phyloP scores from a whole-genome alignment of 139 green algal genomes.

The Mesotaenium endlicherianum region DNA sequence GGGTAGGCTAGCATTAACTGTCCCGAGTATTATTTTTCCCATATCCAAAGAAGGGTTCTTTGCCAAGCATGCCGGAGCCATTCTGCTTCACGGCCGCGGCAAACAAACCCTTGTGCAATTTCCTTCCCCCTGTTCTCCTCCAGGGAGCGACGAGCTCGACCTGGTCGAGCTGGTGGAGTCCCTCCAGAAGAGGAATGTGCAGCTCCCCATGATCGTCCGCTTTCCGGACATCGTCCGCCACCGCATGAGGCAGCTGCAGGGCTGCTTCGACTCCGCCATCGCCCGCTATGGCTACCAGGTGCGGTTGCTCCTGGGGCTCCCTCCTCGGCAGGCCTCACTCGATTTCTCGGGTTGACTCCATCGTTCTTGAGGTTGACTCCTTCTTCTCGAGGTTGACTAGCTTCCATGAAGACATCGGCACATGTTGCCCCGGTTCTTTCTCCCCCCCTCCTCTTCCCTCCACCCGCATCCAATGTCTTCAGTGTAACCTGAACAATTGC shows the following conservation, averaged over 20 bases:
- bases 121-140: too few relatives aligned
- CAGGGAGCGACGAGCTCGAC: conserved; percentile 37
- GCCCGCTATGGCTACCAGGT: conserved; percentile 49
- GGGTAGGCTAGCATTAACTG: background rate
- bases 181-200: conserved; percentile 13
- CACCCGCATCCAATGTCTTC: too few relatives aligned
- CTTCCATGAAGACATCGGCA: too few relatives aligned
- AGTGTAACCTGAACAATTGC: too few relatives aligned
- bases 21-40: background rate
- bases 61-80: background rate
- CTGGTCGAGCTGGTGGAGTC: conserved; percentile 49
- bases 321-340: background rate
- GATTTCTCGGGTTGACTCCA: too few relatives aligned
- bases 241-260: conserved; percentile 47
- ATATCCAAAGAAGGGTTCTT: background rate
- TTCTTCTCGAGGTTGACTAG: background rate
- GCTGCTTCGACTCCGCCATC: conserved; percentile 54
- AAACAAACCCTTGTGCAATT: too few relatives aligned
- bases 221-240: conserved; percentile 56
- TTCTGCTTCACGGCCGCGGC: background rate
- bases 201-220: conserved; percentile 49
- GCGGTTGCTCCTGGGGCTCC: background rate
- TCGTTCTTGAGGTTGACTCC: background rate
- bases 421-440: too few relatives aligned
- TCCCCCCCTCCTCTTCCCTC: too few relatives aligned